Evolutionary conservation across 257 asterid genomes (phyloP).

Genomic region (Jacaranda mimosifolia): DNA sequence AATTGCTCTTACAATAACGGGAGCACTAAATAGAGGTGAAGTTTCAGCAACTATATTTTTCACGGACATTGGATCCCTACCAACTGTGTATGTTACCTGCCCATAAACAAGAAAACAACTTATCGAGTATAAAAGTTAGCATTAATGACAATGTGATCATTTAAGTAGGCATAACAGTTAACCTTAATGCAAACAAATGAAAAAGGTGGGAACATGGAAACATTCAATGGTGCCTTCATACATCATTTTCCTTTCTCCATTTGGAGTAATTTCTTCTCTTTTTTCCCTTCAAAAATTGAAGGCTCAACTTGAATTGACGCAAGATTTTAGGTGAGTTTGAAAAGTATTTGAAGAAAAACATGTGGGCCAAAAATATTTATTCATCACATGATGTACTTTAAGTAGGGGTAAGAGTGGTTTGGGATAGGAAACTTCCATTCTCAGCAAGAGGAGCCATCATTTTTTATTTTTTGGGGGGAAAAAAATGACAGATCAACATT

Average conservation of each 20-base stretch:
- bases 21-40: conserved; percentile 79
- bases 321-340: neutral
- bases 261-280: neutral
- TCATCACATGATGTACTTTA: neutral
- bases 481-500: neutral
- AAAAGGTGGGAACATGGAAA: conserved; percentile 12
- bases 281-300: conserved; percentile 4
- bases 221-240: neutral
- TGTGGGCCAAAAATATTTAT: conserved; percentile 10
- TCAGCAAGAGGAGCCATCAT: neutral
- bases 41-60: conserved; percentile 77
- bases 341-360: neutral
- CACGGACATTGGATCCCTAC: conserved; percentile 82
- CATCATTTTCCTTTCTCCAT: conserved; percentile 6
- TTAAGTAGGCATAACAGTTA: conserved; percentile 27
- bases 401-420: neutral
- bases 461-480: neutral
- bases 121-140: conserved; percentile 26
- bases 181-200: neutral
- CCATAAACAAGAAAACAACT: conserved; percentile 29
- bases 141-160: conserved; percentile 17
- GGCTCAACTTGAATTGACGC: neutral
- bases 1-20: conserved; percentile 78
- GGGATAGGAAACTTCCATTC: no score
- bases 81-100: conserved; percentile 94